Conservation (phyloP, 805 yeast species). For the Metschnikowia vanudenii region DNA sequence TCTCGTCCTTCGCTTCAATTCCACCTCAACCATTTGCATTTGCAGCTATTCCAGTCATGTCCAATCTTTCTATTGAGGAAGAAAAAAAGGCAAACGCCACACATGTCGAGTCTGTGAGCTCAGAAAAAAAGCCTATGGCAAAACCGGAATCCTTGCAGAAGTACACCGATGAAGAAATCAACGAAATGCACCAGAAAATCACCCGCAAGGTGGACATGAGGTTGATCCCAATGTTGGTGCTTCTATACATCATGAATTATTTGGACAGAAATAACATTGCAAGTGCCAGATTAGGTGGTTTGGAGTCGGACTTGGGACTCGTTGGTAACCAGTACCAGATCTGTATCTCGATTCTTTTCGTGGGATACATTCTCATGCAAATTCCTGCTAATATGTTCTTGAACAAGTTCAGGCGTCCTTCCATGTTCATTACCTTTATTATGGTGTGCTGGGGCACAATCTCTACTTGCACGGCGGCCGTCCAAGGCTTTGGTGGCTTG, state of each 20-base stretch:
- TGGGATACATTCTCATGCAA: constrained; percentile 49
- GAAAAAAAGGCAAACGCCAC: constrained; percentile 10
- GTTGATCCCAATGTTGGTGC: constrained; percentile 49
- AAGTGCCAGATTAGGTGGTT: constrained; percentile 51
- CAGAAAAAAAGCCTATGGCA: not conserved
- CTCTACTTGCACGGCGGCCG: constrained; percentile 49
- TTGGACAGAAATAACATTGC: constrained; percentile 55
- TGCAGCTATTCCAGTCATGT: too few relatives aligned
- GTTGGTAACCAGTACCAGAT: constrained; percentile 47
- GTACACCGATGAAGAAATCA: constrained; percentile 43
- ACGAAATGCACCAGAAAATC: constrained; percentile 40
- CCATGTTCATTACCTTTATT: constrained; percentile 46
- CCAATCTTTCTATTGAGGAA: constrained; percentile 2
- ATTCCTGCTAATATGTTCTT: constrained; percentile 49
- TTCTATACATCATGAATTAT: constrained; percentile 51
- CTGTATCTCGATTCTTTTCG: constrained; percentile 50
- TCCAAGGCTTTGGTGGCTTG: constrained; percentile 43
- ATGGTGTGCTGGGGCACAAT: constrained; percentile 54
- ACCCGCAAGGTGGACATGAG: constrained; percentile 49
- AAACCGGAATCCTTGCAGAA: constrained; percentile 33
- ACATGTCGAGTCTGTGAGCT: constrained; percentile 12
- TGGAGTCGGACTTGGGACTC: constrained; percentile 43
- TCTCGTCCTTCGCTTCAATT: too few relatives aligned
- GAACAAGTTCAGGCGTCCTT: constrained; percentile 49
- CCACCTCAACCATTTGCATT: too few relatives aligned